phyloP scores from a whole-genome alignment of 148 eudicot species.

The Chenopodium formosanum region DNA sequence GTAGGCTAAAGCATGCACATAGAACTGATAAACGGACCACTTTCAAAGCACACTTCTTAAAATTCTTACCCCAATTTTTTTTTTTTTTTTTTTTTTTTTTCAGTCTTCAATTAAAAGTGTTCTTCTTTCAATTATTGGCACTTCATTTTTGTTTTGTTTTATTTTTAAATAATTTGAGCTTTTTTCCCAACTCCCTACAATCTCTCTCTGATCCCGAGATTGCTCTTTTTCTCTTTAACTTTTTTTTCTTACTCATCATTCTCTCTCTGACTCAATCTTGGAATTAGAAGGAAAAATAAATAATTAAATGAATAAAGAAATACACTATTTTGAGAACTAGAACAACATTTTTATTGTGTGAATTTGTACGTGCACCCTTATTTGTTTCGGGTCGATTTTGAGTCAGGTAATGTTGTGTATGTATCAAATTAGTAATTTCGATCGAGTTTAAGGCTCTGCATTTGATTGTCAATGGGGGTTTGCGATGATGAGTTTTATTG shows the following conservation, averaged over 20 bases:
- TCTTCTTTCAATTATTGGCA: constrained; percentile 36
- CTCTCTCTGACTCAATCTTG: constrained; percentile 21
- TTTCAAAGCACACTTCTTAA: constrained; percentile 34
- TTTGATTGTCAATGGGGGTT: too few relatives aligned
- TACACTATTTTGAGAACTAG: not conserved
- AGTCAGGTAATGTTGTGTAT: not conserved
- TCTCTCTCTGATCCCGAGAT: constrained; percentile 46
- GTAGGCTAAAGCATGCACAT: constrained; percentile 42
- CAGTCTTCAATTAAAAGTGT: constrained; percentile 8
- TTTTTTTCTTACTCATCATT: constrained; percentile 20
- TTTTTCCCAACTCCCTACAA: constrained; percentile 28
- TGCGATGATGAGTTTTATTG: too few relatives aligned
- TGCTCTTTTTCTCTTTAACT: constrained; percentile 29
- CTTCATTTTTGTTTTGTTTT: constrained; percentile 18
- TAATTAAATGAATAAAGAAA: not conserved
- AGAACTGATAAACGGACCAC: constrained; percentile 40
- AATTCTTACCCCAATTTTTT: not conserved
- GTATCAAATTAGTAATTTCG: not conserved
- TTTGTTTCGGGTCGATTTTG: not conserved
- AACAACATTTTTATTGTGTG: not conserved
- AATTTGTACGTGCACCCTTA: not conserved
- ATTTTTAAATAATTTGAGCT: not conserved
- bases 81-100: not conserved
- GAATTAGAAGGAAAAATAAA: constrained; percentile 8
- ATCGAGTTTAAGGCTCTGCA: too few relatives aligned